Evolutionary conservation across 495 filamentous ascomycete species (phyloP).

Genomic region (Xylaria acuta): DNA sequence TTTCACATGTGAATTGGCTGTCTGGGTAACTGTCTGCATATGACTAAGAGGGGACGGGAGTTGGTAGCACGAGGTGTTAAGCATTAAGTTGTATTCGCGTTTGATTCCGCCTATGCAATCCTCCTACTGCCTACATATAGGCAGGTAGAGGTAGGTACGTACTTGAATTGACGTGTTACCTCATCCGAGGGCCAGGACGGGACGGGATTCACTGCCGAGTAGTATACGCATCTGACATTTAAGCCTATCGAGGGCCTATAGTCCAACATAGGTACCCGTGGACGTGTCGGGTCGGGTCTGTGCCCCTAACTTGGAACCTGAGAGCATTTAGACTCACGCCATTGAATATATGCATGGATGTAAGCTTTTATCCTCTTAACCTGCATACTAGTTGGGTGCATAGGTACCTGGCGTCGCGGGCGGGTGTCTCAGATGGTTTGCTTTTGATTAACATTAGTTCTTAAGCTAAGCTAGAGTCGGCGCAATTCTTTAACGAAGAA

Average conservation of each 20-base stretch:
- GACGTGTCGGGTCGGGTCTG: too few relatives aligned
- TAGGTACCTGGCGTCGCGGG: too few relatives aligned
- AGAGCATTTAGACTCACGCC: neutral
- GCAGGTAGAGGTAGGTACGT: too few relatives aligned
- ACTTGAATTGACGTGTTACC: too few relatives aligned
- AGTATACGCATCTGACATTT: neutral
- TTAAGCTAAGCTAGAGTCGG: slow-evolving; percentile 12
- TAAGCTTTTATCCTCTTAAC: neutral
- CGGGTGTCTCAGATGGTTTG: slow-evolving; percentile 7
- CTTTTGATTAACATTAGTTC: slow-evolving; percentile 20
- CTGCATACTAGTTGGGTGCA: neutral
- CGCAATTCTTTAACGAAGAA: neutral
- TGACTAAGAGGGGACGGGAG: neutral
- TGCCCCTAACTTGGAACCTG: too few relatives aligned
- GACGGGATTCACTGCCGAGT: neutral
- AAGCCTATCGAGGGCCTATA: neutral
- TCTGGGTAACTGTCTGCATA: neutral
- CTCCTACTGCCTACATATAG: too few relatives aligned
- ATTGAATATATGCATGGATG: neutral
- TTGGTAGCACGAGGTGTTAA: too few relatives aligned
- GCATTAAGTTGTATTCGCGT: too few relatives aligned
- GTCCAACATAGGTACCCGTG: too few relatives aligned
- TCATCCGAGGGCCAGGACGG: too few relatives aligned
- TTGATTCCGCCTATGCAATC: too few relatives aligned
- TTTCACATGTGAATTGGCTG: slow-evolving; percentile 20